Conservation (phyloP, 306 rosid species). For the Gleditsia sinensis region DNA sequence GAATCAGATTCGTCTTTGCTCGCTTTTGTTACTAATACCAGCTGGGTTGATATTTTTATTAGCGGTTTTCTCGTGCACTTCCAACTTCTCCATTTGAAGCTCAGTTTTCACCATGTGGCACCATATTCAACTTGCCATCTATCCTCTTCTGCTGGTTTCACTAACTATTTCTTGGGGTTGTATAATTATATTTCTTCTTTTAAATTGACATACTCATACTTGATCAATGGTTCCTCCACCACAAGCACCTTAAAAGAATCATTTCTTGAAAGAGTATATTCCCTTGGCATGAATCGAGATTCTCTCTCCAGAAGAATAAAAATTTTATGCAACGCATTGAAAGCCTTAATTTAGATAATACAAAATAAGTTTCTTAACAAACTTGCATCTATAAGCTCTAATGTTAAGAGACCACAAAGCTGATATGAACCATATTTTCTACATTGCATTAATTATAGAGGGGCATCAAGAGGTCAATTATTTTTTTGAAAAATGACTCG, state of each 20-base stretch:
- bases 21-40: not conserved
- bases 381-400: no score
- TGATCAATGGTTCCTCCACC: no score
- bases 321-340: no score
- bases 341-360: no score
- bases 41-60: not conserved
- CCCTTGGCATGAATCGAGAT: no score
- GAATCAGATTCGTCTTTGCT: not conserved
- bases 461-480: not conserved
- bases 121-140: not conserved
- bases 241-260: not conserved
- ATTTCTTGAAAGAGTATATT: no score
- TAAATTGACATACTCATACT: not conserved
- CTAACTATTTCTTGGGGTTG: no score
- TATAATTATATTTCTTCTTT: no score
- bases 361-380: no score
- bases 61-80: slow-evolving; percentile 41
- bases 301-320: not conserved
- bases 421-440: not conserved
- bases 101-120: slow-evolving; percentile 39
- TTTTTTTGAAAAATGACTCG: not conserved
- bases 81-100: slow-evolving; percentile 37
- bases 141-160: not conserved
- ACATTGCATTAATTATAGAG: not conserved
- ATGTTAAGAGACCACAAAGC: no score